These are phyloP conservation scores for Eucalyptus shirleyi DNA, from an alignment of 345 rosid genomes.

Conservation along the genomic window DNA sequence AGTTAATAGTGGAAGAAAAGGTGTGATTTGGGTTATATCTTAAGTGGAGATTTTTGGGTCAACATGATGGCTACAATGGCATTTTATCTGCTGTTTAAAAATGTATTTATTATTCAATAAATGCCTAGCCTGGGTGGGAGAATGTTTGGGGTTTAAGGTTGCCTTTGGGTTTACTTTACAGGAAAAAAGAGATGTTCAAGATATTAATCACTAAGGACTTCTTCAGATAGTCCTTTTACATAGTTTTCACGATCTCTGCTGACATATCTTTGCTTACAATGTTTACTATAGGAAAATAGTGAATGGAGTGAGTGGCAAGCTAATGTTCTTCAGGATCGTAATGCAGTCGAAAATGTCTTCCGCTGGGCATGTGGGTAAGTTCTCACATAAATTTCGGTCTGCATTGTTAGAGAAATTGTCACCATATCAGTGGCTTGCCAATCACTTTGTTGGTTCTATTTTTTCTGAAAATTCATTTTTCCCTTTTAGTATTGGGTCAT, in stretches of 20 bases:
- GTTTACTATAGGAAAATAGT: conserved; percentile 42
- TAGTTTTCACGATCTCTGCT: background rate
- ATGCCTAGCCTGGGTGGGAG: background rate
- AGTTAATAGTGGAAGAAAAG: background rate
- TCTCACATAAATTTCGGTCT: background rate
- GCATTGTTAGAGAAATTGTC: background rate
- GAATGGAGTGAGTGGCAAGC: conserved; percentile 87
- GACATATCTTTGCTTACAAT: background rate
- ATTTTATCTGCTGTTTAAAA: background rate
- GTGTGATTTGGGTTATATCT: background rate
- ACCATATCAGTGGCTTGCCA: background rate
- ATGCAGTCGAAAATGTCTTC: conserved; percentile 80
- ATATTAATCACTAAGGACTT: background rate
- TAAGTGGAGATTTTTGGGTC: background rate
- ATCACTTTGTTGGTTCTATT: background rate
- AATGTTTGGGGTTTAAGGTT: background rate
- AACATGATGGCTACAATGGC: background rate
- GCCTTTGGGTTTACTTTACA: background rate
- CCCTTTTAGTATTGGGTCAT: background rate
- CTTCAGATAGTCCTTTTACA: background rate
- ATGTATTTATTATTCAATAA: background rate
- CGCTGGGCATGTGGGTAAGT: conserved; percentile 95
- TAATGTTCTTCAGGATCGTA: conserved; percentile 72
- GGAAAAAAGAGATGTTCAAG: background rate
- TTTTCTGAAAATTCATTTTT: background rate